Evolutionary conservation across 2,329 filamentous ascomycete species (phyloP), one percentile per base, ranked within the genome.

Genomic region (Sphaerulina populicola): DNA sequence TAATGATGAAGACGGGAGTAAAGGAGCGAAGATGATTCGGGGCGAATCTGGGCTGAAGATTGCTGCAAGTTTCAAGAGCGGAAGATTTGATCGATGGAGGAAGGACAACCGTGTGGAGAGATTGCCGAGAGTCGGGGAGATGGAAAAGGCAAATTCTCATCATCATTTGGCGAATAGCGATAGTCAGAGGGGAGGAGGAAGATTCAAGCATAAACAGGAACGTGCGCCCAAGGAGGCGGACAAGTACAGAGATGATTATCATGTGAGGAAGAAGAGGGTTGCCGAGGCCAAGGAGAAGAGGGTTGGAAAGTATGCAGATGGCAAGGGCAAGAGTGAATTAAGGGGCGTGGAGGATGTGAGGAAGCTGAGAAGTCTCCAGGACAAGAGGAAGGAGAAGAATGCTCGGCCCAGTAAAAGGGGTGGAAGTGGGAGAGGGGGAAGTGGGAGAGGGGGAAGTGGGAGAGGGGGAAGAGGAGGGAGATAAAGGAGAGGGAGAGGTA

Each of bases 1-100:
- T 61, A 97, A 98, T 75, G 93, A 98, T 71, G 87, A 94, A 61
- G 94, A 98, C 71, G 93, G 93, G 36, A 94, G 81, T 29, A 82
- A 82, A 62, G 79, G 79, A 33, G 66, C 67, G 10, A 84, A 83
- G 65, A 66, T 62, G 57, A 83, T 96, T 73, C 84, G 96, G 51
- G 90, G 93, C 62, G 93, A 98, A 72, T 88, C 82, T 64, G 93
- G 93, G 49, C 88, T 91, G 74, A 97, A 96, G 75, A 96, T 98
- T 62, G 88, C 93, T 1, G 89, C 93, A 41, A 85, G 79, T 54
- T 97, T 98, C 80, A 84, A 91, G 66, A 90, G 85, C 68, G 93
- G 94, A 33, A 83, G 91, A 41, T 98, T 94, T 73, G 90, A 97
- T 66, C 81, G 79, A 58, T 98, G 93, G 94, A 86, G 84, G 68